Evolutionary conservation across 768 basidiomycete genomes (phyloP).

Genomic region (Macrolepiota dolichaula): DNA sequence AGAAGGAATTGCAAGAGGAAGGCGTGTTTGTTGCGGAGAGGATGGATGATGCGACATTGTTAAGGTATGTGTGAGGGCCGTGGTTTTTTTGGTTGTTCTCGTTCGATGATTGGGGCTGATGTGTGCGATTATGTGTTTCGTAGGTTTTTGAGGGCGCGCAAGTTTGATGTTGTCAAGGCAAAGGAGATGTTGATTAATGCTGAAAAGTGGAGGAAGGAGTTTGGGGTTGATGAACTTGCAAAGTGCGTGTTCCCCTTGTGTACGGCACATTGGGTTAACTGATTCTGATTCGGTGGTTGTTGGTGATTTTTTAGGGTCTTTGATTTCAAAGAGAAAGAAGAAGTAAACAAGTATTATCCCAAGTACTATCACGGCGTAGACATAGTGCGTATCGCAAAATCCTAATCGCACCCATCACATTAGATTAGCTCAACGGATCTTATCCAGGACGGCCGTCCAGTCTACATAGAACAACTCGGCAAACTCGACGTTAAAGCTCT

Average conservation of each 20-base stretch:
- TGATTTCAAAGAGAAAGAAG: slow-evolving; percentile 76
- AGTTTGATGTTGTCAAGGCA: slow-evolving; percentile 80
- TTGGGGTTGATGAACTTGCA: slow-evolving; percentile 73
- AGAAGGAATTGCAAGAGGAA: slow-evolving; percentile 60
- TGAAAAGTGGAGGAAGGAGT: slow-evolving; percentile 90
- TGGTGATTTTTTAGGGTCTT: slow-evolving; percentile 54
- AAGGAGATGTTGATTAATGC: slow-evolving; percentile 80
- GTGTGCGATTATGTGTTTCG: not conserved
- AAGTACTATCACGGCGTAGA: slow-evolving; percentile 97
- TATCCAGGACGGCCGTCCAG: slow-evolving; percentile 82
- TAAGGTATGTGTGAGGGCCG: slow-evolving; percentile 66
- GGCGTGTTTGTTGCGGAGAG: slow-evolving; percentile 57
- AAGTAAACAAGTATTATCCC: slow-evolving; percentile 91
- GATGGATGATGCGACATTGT: slow-evolving; percentile 68
- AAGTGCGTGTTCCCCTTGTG: slow-evolving; percentile 39
- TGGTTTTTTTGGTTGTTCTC: no score
- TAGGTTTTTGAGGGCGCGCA: slow-evolving; percentile 90
- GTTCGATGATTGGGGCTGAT: not conserved
- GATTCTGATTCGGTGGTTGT: not conserved
- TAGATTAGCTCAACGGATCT: not conserved
- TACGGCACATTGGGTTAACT: not conserved
- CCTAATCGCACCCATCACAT: not conserved
- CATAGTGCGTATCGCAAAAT: slow-evolving; percentile 64
- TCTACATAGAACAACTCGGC: slow-evolving; percentile 94
- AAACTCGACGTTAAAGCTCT: slow-evolving; percentile 84